Percentiles rank a stretch among this genome's conserved stretches.
phyloP scores from a whole-genome alignment of 208 protist species.

The Trichomonas tenax region DNA sequence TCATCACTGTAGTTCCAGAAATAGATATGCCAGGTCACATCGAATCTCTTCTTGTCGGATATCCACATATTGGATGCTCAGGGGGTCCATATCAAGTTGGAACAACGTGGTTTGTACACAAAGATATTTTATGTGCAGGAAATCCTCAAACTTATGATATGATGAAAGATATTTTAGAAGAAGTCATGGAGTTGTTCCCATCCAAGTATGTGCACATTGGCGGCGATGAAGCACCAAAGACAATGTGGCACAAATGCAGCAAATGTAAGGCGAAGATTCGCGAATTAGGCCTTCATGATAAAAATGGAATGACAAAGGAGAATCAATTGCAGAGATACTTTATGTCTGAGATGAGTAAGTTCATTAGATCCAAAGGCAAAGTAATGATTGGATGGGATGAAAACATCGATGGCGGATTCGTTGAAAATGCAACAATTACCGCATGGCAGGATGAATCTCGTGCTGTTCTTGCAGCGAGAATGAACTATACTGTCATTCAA shows the following conservation, averaged over 20 bases:
- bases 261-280: neutral
- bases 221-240: neutral
- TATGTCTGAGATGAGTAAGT: neutral
- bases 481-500: neutral
- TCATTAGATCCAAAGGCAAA: neutral
- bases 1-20: slow-evolving; percentile 1
- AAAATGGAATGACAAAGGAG: neutral
- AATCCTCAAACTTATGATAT: neutral
- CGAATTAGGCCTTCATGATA: neutral
- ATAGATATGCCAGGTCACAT: slow-evolving; percentile 12
- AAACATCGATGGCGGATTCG: neutral
- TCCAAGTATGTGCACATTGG: slow-evolving; percentile 11
- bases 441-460: neutral
- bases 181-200: neutral
- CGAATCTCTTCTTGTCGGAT: neutral
- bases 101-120: too few species aligned
- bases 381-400: neutral
- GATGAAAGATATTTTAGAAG: neutral
- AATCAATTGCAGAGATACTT: neutral
- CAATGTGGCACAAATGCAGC: neutral
- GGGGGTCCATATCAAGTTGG: neutral
- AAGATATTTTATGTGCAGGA: neutral
- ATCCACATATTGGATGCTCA: neutral
- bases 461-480: neutral
- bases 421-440: neutral